Percentiles rank a stretch among this genome's conserved stretches.
Evolutionary conservation across 768 basidiomycete species (phyloP).

Genomic region (Mycena galericulata): DNA sequence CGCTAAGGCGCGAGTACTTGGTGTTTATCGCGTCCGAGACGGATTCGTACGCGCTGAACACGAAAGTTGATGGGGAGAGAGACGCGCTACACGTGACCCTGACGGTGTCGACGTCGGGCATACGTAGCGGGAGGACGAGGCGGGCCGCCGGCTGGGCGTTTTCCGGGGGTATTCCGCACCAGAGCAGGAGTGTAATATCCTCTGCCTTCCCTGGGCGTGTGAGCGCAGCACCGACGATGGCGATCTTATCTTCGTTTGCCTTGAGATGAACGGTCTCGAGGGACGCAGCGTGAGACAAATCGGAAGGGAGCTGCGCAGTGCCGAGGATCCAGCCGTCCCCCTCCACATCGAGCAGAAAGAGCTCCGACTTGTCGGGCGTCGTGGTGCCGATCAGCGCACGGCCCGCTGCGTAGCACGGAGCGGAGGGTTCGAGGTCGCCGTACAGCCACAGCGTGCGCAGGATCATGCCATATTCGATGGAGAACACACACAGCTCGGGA

Average conservation of each 20-base stretch:
- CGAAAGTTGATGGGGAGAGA: too few relatives aligned
- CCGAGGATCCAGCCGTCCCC: slow-evolving; percentile 22
- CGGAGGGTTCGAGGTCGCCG: slow-evolving; percentile 16
- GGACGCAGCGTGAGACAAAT: slow-evolving; percentile 13
- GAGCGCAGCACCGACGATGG: too few relatives aligned
- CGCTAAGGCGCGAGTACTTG: too few relatives aligned
- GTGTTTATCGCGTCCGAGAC: too few relatives aligned
- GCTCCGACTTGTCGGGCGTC: too few relatives aligned
- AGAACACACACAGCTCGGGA: too few relatives aligned
- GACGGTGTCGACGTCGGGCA: slow-evolving; percentile 14
- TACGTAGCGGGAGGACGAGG: slow-evolving; percentile 19
- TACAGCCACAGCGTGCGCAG: slow-evolving; percentile 19
- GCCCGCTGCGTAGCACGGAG: slow-evolving; percentile 8
- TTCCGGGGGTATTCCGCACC: slow-evolving; percentile 19
- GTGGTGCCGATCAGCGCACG: slow-evolving; percentile 15
- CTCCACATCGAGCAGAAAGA: too few relatives aligned
- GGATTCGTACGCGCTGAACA: too few relatives aligned
- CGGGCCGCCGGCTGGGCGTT: slow-evolving; percentile 10
- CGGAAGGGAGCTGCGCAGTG: slow-evolving; percentile 17
- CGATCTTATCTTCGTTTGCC: too few relatives aligned
- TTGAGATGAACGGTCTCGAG: slow-evolving; percentile 13
- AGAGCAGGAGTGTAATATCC: slow-evolving; percentile 16
- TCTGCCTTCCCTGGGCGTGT: slow-evolving; percentile 13
- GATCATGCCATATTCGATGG: too few relatives aligned
- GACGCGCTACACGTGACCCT: too few relatives aligned